These are phyloP conservation scores for Chondrus crispus DNA, from an alignment of 23 red algal genomes.

Conservation along the genomic window DNA sequence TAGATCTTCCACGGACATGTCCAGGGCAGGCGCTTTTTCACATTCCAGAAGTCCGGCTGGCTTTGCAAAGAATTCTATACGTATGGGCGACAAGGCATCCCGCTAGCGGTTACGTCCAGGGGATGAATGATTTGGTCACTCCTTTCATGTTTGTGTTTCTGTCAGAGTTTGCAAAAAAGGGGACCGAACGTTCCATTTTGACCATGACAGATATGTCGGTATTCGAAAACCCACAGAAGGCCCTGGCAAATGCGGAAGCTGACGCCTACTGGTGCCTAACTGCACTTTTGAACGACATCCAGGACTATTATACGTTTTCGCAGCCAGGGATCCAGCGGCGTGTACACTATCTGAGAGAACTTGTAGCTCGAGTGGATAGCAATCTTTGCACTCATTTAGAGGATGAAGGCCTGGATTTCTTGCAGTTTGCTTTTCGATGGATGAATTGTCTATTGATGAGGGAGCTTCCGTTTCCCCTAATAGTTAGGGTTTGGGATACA, in stretches of 20 bases:
- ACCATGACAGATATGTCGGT: slow-evolving; percentile 10
- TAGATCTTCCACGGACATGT: slow-evolving; percentile 85
- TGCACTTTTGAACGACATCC: slow-evolving; percentile 79
- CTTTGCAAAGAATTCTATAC: slow-evolving; percentile 82
- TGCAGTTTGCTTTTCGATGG: slow-evolving; percentile 99
- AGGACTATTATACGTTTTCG: slow-evolving; percentile 94
- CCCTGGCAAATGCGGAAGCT: slow-evolving; percentile 78
- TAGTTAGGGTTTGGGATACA: slow-evolving; percentile 92
- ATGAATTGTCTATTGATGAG: slow-evolving; percentile 97
- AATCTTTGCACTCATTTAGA: slow-evolving; percentile 70
- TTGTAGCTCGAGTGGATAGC: slow-evolving; percentile 76
- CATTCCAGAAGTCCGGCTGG: slow-evolving; percentile 60
- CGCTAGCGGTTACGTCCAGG: slow-evolving; percentile 93
- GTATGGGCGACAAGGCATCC: slow-evolving; percentile 94
- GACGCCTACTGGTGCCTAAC: slow-evolving; percentile 95
- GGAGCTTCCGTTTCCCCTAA: slow-evolving; percentile 86
- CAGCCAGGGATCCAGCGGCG: slow-evolving; percentile 98
- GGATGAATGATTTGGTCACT: slow-evolving; percentile 95
- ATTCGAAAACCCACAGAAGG: slow-evolving; percentile 4
- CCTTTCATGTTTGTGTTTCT: slow-evolving; percentile 91
- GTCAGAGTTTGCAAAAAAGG: slow-evolving; percentile 47
- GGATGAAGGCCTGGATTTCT: slow-evolving; percentile 75
- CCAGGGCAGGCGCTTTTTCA: slow-evolving; percentile 81
- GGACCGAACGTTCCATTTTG: background rate
- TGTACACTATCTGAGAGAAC: slow-evolving; percentile 68